phyloP scores from a whole-genome alignment of 768 basidiomycete genomes.

The Pulveroboletus ravenelii region DNA sequence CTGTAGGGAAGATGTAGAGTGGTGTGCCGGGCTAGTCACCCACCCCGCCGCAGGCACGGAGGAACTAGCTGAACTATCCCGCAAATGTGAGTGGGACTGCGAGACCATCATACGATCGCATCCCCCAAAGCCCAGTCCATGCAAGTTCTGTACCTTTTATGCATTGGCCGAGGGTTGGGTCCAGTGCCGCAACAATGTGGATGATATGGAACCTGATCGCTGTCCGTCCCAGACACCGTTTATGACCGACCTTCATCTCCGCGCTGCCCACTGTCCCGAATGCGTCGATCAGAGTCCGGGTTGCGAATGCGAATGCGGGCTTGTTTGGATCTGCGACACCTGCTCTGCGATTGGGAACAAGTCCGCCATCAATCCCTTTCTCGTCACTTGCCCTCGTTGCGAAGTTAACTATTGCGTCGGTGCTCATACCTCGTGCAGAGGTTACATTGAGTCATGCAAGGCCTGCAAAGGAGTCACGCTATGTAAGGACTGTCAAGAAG shows the following conservation, averaged over 20 bases:
- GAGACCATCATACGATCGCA: slow-evolving; percentile 11
- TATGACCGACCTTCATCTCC: background rate
- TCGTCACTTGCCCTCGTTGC: slow-evolving; percentile 17
- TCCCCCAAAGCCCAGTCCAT: slow-evolving; percentile 8
- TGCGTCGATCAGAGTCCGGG: slow-evolving; percentile 1
- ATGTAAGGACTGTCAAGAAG: slow-evolving; percentile 11
- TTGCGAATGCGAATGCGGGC: background rate
- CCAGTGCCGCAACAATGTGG: background rate
- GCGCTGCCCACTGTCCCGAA: slow-evolving; percentile 3
- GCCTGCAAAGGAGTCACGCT: slow-evolving; percentile 4
- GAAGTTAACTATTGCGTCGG: slow-evolving; percentile 4
- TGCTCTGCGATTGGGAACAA: slow-evolving; percentile 1
- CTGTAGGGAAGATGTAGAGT: slow-evolving; percentile 8
- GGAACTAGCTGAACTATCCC: slow-evolving; percentile 1
- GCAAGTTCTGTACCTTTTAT: background rate
- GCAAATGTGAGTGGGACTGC: slow-evolving; percentile 2
- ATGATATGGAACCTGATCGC: background rate
- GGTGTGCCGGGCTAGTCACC: slow-evolving; percentile 10
- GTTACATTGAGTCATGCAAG: background rate
- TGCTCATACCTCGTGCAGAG: background rate
- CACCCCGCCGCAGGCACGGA: slow-evolving; percentile 6
- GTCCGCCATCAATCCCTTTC: background rate
- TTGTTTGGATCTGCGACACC: slow-evolving; percentile 3
- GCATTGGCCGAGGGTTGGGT: background rate
- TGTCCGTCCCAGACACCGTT: slow-evolving; percentile 10